Conservation (phyloP, 345 rosid genomes). For the Toxicodendron radicans region DNA sequence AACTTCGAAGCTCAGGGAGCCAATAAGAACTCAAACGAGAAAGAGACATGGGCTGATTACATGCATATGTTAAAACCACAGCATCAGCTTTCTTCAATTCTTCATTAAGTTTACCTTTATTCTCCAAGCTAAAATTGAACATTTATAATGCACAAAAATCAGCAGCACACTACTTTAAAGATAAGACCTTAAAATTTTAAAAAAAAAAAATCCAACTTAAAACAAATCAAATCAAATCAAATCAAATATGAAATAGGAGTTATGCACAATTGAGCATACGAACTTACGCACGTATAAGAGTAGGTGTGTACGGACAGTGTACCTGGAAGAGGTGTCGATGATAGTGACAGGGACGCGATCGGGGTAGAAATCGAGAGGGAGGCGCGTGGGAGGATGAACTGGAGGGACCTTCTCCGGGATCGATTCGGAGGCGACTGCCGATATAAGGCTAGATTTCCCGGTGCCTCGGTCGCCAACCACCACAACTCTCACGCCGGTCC, state of each 20-base stretch:
- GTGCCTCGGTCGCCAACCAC: constrained; percentile 77
- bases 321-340: constrained; percentile 84
- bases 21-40: constrained; percentile 60
- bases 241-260: background rate
- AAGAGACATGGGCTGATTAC: constrained; percentile 69
- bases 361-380: constrained; percentile 70
- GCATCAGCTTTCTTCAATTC: constrained; percentile 80
- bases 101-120: constrained; percentile 66
- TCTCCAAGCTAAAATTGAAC: constrained; percentile 51
- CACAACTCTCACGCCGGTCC: constrained; percentile 59
- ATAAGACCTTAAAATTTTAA: background rate
- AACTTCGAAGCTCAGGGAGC: constrained; percentile 76
- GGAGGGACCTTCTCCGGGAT: constrained; percentile 62
- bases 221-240: background rate
- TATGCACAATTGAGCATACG: background rate
- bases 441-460: constrained; percentile 76
- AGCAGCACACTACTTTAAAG: background rate
- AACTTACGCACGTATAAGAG: background rate
- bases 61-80: constrained; percentile 69
- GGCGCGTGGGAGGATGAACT: constrained; percentile 68
- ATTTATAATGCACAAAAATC: constrained; percentile 4
- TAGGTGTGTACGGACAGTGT: background rate
- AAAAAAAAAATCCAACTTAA: background rate
- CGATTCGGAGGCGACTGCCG: constrained; percentile 64
- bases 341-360: constrained; percentile 75